Base-by-base conservation (phyloP, 1,284 basidiomycete genomes). In the Chalciporus sp. region DNA sequence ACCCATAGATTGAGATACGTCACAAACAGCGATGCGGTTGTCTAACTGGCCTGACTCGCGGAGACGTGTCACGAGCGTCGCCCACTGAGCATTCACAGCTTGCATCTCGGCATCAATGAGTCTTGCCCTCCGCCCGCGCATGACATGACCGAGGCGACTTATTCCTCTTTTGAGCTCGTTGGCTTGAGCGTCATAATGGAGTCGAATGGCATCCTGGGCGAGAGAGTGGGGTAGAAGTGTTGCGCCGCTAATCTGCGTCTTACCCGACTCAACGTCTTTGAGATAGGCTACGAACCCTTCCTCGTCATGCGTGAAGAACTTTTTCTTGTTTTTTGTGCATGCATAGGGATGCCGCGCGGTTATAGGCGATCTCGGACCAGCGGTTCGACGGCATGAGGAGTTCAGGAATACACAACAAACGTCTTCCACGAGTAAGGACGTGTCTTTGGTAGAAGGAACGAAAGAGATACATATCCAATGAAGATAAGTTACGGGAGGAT, bases 1-100 rank as follows among this genome's bases (percentile, higher is more conserved):
- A 0, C 84, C 84, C 88, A 90, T 90, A 1, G 85, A 87, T 0
- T 84, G 86, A 0, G 85, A 88, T 14, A 90, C 86, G 61, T 90
- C 88, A 63, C 85, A 88, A 10, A 90, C 64, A 0, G 87, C 87
- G n/a, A 90, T 67, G 8, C 78, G 76, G 58, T 83, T 87, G 1
- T 85, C 78, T 39, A 91, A 61, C 11, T 71, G 66, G 0, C 85
- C 85, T 0, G 79, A 73, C 37, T 81, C 80, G 12, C 74, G 71
- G 9, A 90, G 69, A 8, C 75, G 74, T 14, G 74, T 67, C 19
- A 90, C 70, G 31, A 90, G 72, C 0, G 81, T 72, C 51, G 77
- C 75, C 88, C 88, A 91, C 65, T 90, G 88, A 0, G 76, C 78
- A 55, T 88, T 80, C 6, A 82, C 60, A 40, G 84, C 79, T 27